Conservation (phyloP, 371 early-diverging fungal genomes). For the Rhizopus sp. region DNA sequence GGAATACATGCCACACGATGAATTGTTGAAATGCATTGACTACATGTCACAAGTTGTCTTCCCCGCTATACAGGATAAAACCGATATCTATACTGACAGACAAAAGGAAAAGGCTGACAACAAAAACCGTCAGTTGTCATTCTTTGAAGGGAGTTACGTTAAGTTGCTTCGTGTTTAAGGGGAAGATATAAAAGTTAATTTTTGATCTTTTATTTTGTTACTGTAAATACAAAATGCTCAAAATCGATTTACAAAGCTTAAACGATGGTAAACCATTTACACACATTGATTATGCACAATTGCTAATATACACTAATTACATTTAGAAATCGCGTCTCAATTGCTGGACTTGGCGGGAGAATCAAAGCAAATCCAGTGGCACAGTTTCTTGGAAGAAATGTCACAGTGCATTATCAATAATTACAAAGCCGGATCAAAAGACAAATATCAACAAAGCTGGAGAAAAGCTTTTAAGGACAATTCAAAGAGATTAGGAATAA, state of each 20-base stretch:
- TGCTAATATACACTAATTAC: slow-evolving; percentile 6
- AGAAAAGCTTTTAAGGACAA: slow-evolving; percentile 9
- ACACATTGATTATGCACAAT: not conserved
- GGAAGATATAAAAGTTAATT: too few species aligned
- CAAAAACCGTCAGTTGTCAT: too few species aligned
- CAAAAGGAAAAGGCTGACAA: too few species aligned
- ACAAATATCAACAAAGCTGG: slow-evolving; percentile 1
- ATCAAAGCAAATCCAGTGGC: slow-evolving; percentile 12
- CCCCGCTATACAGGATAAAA: too few species aligned
- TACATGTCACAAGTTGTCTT: too few species aligned
- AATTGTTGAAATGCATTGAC: too few species aligned
- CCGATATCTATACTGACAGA: too few species aligned
- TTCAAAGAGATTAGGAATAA: slow-evolving; percentile 4
- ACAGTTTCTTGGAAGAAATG: slow-evolving; percentile 9
- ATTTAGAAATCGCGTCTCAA: slow-evolving; percentile 11
- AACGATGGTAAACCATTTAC: slow-evolving; percentile 6
- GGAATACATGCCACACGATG: too few species aligned
- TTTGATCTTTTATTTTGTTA: not conserved
- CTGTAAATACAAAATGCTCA: slow-evolving; percentile 2
- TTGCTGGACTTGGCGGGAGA: slow-evolving; percentile 9
- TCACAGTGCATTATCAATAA: slow-evolving; percentile 3
- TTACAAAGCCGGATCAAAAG: slow-evolving; percentile 8
- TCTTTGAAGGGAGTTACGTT: too few species aligned
- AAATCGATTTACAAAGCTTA: slow-evolving; percentile 6
- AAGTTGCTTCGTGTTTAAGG: too few species aligned